Percentiles rank a stretch among this genome's conserved stretches.
These are phyloP conservation scores for Jatropha multifida DNA, from an alignment of 441 rosid species.

Conservation along the genomic window DNA sequence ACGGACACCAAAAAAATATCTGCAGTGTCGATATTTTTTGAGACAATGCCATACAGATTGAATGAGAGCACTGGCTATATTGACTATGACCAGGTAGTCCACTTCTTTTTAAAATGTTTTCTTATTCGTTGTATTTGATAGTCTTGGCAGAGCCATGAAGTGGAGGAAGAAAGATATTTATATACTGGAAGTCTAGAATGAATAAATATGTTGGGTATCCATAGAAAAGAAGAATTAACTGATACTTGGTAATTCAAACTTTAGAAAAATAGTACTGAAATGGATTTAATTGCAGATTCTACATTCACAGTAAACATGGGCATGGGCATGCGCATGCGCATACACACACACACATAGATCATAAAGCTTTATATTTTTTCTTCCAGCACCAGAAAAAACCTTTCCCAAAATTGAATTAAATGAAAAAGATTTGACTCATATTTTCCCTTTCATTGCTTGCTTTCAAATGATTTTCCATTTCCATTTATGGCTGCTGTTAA, in stretches of 20 bases:
- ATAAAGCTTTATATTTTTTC: neutral
- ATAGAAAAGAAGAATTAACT: neutral
- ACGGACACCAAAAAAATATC: slow-evolving; percentile 96
- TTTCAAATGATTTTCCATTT: neutral
- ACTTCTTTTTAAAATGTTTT: neutral
- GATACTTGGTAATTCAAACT: neutral
- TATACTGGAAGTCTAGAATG: neutral
- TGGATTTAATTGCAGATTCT: neutral
- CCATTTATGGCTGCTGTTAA: neutral
- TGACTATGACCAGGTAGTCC: slow-evolving; percentile 83
- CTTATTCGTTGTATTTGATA: neutral
- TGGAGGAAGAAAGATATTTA: neutral
- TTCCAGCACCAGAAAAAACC: neutral
- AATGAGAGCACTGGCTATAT: slow-evolving; percentile 89
- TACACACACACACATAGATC: no score
- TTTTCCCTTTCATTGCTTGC: neutral
- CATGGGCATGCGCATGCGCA: no score
- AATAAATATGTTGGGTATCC: neutral
- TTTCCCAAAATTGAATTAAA: neutral
- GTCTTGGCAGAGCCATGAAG: neutral
- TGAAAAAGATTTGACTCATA: neutral
- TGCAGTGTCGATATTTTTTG: slow-evolving; percentile 94
- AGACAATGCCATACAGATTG: slow-evolving; percentile 96
- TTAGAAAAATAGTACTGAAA: neutral
- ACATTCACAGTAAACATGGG: neutral